phyloP scores from a whole-genome alignment of 106 monocot species.

The Platanthera zijinensis region DNA sequence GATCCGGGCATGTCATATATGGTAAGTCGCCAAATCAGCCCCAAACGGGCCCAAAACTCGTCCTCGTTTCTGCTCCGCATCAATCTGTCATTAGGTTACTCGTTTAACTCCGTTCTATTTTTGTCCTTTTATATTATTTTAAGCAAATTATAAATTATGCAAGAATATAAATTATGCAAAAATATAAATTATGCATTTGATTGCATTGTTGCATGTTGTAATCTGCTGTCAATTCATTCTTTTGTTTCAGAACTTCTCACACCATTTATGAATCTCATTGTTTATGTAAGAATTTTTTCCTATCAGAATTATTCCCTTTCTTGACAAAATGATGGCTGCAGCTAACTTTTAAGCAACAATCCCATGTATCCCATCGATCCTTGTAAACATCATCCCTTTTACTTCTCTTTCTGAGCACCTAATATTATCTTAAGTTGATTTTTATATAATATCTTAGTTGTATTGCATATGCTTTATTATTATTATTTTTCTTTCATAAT shows the following conservation, averaged over 20 bases:
- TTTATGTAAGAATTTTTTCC: not conserved
- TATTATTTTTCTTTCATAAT: slow-evolving; percentile 2
- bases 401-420: not conserved
- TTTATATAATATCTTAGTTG: not conserved
- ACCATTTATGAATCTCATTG: not conserved
- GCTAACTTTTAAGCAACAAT: not conserved
- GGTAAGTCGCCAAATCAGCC: too few relatives aligned
- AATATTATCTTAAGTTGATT: not conserved
- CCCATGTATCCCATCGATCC: not conserved
- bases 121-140: too few relatives aligned
- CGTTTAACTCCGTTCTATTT: too few relatives aligned
- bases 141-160: too few relatives aligned
- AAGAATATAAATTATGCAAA: too few relatives aligned
- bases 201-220: not conserved
- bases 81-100: too few relatives aligned
- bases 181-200: not conserved
- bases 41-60: too few relatives aligned
- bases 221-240: not conserved
- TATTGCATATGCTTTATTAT: not conserved
- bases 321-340: not conserved
- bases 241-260: not conserved
- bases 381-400: not conserved
- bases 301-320: not conserved
- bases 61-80: too few relatives aligned
- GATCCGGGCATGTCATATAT: too few relatives aligned